Evolutionary conservation across 176 grass and related monocot genomes (phyloP), one percentile per base, ranked within the genome.

Genomic region (Musa beccarii): DNA sequence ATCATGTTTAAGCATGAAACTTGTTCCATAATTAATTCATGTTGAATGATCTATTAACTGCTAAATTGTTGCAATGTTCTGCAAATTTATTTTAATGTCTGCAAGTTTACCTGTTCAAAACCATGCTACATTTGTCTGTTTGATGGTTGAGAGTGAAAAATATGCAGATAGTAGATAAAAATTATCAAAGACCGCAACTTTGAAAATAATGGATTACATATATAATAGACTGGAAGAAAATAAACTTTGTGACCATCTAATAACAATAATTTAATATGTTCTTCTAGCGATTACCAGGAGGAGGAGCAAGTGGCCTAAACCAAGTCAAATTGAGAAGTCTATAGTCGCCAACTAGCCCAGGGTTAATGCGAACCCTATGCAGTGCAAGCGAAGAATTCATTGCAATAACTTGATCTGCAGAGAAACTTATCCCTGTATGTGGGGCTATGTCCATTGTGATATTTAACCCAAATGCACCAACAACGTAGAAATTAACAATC

Each of bases 361-460:
- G 88, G 69, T 90, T 87, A 76, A 94, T 92, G 53, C 2, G 81
- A 89, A 99, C 66, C 69, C 68, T 89, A 81, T 95, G 96, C 25
- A 16, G 61, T 65, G 69, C 80, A 80, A 99, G 89, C 62, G 88
- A 88, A 82, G 86, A 81, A 79, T 82, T 94, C 86, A 99, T 91
- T 75, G 79, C 51, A 71, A 50, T 59, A 73, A 92, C 88, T 87
- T 95, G 84, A 76, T 82, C 70, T 1, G 59, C 71, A 49, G 84
- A 82, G 79, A 99, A 99, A 79, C 96, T 93, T 87, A 86, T 87
- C 86, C 90, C 96, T 69, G 77, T 88, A 57, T 88, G 80, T 69
- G 96, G 91, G 8, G 88, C 86, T 86, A 99, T 93, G 84, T 99
- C 67, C 96, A 99, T 99, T 61, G 96, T 94, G 51, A 95, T 95